phyloP scores from a whole-genome alignment of 2,329 filamentous ascomycete species.

The Rhynchosporium agropyri region DNA sequence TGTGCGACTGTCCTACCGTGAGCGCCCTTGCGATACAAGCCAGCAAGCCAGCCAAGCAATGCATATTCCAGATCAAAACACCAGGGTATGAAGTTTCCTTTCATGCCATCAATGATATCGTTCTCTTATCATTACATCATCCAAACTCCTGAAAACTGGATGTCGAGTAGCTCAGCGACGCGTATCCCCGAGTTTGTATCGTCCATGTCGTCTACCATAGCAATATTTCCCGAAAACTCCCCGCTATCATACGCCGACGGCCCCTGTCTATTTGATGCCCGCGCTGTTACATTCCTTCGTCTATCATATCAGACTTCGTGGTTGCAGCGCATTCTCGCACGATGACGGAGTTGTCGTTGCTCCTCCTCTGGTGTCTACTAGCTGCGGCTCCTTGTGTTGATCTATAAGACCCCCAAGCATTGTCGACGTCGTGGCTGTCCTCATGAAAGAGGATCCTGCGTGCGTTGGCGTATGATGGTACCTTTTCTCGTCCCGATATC shows the following conservation, averaged over 20 bases:
- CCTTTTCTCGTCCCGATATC: constrained; percentile 27
- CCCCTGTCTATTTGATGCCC: background rate
- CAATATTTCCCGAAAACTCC: background rate
- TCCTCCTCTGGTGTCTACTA: background rate
- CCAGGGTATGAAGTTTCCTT: constrained; percentile 3
- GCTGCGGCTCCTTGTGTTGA: constrained; percentile 7
- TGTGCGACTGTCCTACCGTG: constrained; percentile 4
- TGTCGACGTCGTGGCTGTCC: constrained; percentile 27
- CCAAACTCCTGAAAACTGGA: background rate
- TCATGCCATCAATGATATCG: constrained; percentile 9
- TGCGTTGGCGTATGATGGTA: constrained; percentile 32
- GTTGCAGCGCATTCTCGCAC: background rate
- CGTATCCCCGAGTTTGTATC: background rate
- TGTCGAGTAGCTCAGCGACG: background rate
- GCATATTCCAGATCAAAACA: background rate
- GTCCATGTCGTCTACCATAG: background rate
- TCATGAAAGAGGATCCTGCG: constrained; percentile 30
- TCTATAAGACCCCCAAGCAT: constrained; percentile 23
- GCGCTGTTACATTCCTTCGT: background rate
- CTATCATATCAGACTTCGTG: constrained; percentile 5
- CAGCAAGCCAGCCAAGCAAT: constrained; percentile 3
- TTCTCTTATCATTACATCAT: background rate
- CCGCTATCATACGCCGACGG: background rate
- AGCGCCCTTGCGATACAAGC: background rate
- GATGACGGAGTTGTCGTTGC: background rate